These are phyloP conservation scores for Ustilago vetiveriae DNA, from an alignment of 1,284 basidiomycete genomes.

Conservation along the genomic window DNA sequence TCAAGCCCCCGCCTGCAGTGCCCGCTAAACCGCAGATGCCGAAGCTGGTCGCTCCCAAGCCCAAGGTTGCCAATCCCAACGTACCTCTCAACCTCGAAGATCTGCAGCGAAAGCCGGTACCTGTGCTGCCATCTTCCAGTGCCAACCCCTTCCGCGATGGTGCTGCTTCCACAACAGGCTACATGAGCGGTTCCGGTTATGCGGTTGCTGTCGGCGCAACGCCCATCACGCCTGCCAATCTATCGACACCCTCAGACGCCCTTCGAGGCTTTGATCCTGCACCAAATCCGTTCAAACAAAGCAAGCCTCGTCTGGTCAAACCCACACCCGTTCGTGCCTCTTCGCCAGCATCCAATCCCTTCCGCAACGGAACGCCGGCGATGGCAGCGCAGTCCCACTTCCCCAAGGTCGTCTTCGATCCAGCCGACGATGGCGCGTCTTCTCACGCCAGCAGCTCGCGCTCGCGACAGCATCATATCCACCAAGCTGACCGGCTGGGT, in stretches of 20 bases:
- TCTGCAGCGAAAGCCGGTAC: slow-evolving; percentile 31
- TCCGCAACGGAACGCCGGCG: slow-evolving; percentile 43
- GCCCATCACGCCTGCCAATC: slow-evolving; percentile 27
- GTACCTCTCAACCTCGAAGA: slow-evolving; percentile 38
- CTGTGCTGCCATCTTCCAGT: slow-evolving; percentile 30
- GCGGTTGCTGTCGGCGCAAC: slow-evolving; percentile 36
- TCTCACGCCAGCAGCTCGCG: slow-evolving; percentile 43
- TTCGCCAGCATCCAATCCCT: slow-evolving; percentile 50
- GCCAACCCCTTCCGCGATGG: slow-evolving; percentile 49
- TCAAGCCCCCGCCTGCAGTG: slow-evolving; percentile 41
- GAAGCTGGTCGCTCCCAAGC: slow-evolving; percentile 41
- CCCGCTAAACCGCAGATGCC: slow-evolving; percentile 52
- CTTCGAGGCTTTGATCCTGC: slow-evolving; percentile 60
- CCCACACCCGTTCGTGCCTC: slow-evolving; percentile 61
- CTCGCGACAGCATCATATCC: slow-evolving; percentile 26
- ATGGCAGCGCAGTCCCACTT: slow-evolving; percentile 35
- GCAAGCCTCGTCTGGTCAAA: slow-evolving; percentile 59
- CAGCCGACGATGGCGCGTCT: slow-evolving; percentile 30
- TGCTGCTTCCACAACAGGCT: slow-evolving; percentile 17
- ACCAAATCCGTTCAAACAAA: slow-evolving; percentile 62
- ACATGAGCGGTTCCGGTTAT: slow-evolving; percentile 34
- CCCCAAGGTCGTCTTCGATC: slow-evolving; percentile 43
- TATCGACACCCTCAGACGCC: slow-evolving; percentile 29
- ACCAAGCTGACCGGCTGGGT: slow-evolving; percentile 39
- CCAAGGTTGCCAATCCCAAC: slow-evolving; percentile 43